These are phyloP conservation scores for Laetiporus sulphureus DNA, from an alignment of 1,284 basidiomycete genomes.

Conservation along the genomic window DNA sequence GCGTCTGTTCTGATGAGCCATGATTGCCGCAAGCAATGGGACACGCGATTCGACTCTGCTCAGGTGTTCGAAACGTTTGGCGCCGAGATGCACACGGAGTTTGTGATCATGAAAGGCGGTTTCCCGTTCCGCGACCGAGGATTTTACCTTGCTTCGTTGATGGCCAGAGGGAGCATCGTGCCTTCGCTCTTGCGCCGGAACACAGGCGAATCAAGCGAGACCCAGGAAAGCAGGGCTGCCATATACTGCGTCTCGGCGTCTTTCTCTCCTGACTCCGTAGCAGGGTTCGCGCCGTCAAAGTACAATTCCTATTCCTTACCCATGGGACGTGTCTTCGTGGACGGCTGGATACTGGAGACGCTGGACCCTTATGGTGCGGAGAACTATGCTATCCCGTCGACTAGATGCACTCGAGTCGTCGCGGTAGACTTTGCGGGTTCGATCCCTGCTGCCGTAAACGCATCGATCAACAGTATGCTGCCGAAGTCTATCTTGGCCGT, in stretches of 20 bases:
- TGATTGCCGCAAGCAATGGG: conserved; percentile 77
- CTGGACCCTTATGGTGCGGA: conserved; percentile 95
- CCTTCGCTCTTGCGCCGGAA: conserved; percentile 28
- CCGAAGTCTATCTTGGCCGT: conserved; percentile 65
- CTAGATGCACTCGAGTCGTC: conserved; percentile 82
- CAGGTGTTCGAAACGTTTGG: conserved; percentile 78
- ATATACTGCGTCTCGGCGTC: conserved; percentile 77
- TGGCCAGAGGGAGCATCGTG: conserved; percentile 51
- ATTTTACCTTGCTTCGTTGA: conserved; percentile 74
- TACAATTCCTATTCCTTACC: conserved; percentile 78
- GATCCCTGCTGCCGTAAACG: conserved; percentile 83
- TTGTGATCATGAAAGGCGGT: conserved; percentile 63
- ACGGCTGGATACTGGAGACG: conserved; percentile 97
- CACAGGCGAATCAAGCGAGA: conserved; percentile 24
- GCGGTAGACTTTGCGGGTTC: conserved; percentile 88
- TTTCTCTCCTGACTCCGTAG: conserved; percentile 58
- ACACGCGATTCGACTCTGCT: conserved; percentile 73
- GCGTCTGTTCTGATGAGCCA: conserved; percentile 67
- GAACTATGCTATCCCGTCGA: conserved; percentile 93
- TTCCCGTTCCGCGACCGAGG: conserved; percentile 92
- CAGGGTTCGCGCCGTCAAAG: conserved; percentile 54
- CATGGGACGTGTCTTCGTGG: conserved; percentile 79
- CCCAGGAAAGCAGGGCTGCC: conserved; percentile 37
- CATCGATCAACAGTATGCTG: conserved; percentile 77
- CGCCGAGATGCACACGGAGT: conserved; percentile 65